phyloP scores from a whole-genome alignment of 345 rosid species.

The Salix purpurea region DNA sequence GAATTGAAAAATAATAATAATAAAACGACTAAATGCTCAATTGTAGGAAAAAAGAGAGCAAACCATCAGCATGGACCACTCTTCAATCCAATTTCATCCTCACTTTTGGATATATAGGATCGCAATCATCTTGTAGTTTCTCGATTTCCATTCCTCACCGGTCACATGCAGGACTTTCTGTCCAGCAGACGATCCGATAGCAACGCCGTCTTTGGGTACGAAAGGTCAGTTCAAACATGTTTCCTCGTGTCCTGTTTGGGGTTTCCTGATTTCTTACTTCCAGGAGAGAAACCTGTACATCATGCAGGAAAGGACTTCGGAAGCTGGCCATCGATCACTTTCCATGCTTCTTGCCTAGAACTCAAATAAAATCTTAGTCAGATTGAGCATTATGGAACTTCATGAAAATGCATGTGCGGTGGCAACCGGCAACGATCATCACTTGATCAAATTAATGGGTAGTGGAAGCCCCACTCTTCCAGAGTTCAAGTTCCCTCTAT shows the following conservation, averaged over 20 bases:
- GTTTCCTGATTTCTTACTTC: neutral
- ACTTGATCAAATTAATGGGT: neutral
- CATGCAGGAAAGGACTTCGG: neutral
- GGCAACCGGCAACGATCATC: neutral
- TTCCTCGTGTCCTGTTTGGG: neutral
- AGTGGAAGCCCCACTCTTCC: neutral
- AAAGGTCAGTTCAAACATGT: neutral
- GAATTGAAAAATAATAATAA: neutral
- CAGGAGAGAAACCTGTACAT: neutral
- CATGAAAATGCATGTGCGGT: neutral
- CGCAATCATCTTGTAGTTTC: neutral
- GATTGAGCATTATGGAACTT: neutral
- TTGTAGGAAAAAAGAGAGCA: neutral
- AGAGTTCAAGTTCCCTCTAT: neutral
- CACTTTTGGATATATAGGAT: neutral
- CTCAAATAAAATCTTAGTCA: constrained; percentile 15
- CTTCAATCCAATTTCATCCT: neutral
- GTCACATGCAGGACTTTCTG: neutral
- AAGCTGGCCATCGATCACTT: constrained; percentile 28
- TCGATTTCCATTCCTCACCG: constrained; percentile 1
- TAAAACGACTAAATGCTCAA: neutral
- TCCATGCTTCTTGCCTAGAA: constrained; percentile 49
- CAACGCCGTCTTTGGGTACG: neutral
- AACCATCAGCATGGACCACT: neutral
- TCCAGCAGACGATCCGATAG: neutral